phyloP scores from a whole-genome alignment of 2,329 filamentous ascomycete species.

The Hypocrella siamensis region DNA sequence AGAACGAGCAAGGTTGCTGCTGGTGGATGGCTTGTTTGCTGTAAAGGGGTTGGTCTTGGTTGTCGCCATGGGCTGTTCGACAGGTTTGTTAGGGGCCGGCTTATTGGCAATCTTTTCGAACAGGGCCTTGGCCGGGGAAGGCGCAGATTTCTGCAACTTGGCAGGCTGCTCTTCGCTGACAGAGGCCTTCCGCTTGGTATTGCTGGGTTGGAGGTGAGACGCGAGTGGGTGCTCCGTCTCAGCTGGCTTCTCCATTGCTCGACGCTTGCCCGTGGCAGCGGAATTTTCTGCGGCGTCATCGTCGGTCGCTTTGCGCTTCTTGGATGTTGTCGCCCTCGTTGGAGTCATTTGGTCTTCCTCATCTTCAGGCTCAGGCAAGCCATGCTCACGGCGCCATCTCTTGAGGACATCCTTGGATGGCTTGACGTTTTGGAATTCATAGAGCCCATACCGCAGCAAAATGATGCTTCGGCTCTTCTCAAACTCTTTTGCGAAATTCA shows the following conservation, averaged over 20 bases:
- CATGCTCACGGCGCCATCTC: conserved; percentile 41
- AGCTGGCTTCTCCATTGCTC: conserved; percentile 24
- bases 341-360: conserved; percentile 19
- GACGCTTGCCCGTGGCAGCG: conserved; percentile 32
- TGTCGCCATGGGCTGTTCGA: conserved; percentile 11
- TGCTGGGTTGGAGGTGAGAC: conserved; percentile 14
- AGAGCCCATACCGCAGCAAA: conserved; percentile 44
- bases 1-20: conserved; percentile 23
- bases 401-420: conserved; percentile 40
- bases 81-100: conserved; percentile 11
- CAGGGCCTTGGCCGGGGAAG: conserved; percentile 38
- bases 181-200: conserved; percentile 37
- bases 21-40: conserved; percentile 16
- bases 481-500: conserved; percentile 48
- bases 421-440: conserved; percentile 47
- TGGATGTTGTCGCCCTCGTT: conserved; percentile 13
- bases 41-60: conserved; percentile 18
- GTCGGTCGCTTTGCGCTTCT: conserved; percentile 44
- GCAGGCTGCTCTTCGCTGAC: conserved; percentile 28
- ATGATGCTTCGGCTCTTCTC: conserved; percentile 48
- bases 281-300: conserved; percentile 28
- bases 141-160: conserved; percentile 34
- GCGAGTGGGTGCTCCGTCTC: conserved; percentile 10
- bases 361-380: conserved; percentile 33
- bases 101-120: conserved; percentile 39